Percentiles rank a stretch among this genome's conserved stretches.
Evolutionary conservation across 2,329 filamentous ascomycete genomes (phyloP).

Genomic region (Ophiostoma ips): DNA sequence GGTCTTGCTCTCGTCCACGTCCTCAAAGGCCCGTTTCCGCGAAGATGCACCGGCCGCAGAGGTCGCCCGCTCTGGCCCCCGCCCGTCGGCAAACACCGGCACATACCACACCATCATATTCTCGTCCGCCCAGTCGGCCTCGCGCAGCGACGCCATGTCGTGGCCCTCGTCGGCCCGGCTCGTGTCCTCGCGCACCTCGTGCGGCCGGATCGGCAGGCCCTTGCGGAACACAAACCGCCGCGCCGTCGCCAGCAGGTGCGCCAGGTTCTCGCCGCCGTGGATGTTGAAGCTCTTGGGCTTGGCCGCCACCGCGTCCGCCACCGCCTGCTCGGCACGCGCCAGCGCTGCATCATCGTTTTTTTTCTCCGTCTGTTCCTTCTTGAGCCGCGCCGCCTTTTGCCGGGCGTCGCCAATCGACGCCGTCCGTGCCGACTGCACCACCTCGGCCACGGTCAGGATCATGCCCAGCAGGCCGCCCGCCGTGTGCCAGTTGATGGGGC

Average conservation of each 20-base stretch:
- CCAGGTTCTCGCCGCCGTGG: constrained; percentile 68
- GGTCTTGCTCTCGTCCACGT: background rate
- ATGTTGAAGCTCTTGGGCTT: constrained; percentile 38
- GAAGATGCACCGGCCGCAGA: constrained; percentile 7
- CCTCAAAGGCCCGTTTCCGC: constrained; percentile 21
- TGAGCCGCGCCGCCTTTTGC: background rate
- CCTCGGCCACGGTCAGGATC: constrained; percentile 70
- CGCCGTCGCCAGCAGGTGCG: constrained; percentile 67
- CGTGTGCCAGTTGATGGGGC: constrained; percentile 59
- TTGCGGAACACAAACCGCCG: constrained; percentile 78
- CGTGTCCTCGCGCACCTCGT: constrained; percentile 46
- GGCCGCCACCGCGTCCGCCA: background rate
- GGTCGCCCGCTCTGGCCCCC: background rate
- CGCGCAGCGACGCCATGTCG: constrained; percentile 22
- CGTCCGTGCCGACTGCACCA: constrained; percentile 34
- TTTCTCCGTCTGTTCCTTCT: constrained; percentile 7
- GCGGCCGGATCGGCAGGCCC: constrained; percentile 56
- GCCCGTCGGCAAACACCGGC: constrained; percentile 26
- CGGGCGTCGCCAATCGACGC: constrained; percentile 21
- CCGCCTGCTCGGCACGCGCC: background rate
- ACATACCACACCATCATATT: constrained; percentile 78
- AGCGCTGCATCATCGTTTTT: background rate
- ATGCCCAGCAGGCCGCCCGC: constrained; percentile 74
- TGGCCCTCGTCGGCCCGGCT: background rate
- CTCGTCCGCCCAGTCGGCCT: constrained; percentile 61